phyloP scores from a whole-genome alignment of 2,329 filamentous ascomycete species.

The Penicillium hordei region DNA sequence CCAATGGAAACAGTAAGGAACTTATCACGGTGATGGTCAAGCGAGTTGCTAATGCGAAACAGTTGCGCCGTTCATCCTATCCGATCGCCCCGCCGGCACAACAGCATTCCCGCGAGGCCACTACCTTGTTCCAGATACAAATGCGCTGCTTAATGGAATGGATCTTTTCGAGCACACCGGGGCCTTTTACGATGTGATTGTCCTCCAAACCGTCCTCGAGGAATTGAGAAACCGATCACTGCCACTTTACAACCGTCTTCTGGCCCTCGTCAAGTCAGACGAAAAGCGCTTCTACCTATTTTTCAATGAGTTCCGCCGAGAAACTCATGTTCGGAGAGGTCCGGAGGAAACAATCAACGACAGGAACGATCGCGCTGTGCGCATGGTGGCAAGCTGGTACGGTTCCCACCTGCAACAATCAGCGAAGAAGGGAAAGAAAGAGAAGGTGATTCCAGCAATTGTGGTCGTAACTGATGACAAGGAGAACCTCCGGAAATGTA shows the following conservation, averaged over 20 bases:
- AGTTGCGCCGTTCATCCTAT: slow-evolving; percentile 84
- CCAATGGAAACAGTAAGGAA: slow-evolving; percentile 67
- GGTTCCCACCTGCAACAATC: slow-evolving; percentile 70
- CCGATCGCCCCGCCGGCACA: slow-evolving; percentile 81
- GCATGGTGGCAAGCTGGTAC: slow-evolving; percentile 88
- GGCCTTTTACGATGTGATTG: slow-evolving; percentile 94
- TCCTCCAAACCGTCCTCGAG: slow-evolving; percentile 93
- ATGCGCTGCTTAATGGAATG: slow-evolving; percentile 93
- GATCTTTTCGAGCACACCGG: slow-evolving; percentile 91
- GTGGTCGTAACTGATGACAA: slow-evolving; percentile 95
- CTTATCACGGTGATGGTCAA: slow-evolving; percentile 2
- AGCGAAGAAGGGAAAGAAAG: slow-evolving; percentile 53
- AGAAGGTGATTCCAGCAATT: slow-evolving; percentile 67
- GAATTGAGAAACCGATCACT: slow-evolving; percentile 92
- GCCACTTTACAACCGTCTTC: slow-evolving; percentile 89
- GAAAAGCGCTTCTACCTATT: slow-evolving; percentile 98
- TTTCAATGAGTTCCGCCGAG: slow-evolving; percentile 95
- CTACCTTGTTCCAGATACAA: slow-evolving; percentile 94
- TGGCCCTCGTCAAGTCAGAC: slow-evolving; percentile 88
- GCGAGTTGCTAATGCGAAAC: slow-evolving; percentile 23
- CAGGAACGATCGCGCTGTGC: slow-evolving; percentile 88
- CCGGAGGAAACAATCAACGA: slow-evolving; percentile 89
- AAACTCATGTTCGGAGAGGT: slow-evolving; percentile 78
- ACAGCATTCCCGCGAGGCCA: slow-evolving; percentile 81
- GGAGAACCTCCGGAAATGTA: slow-evolving; percentile 80